phyloP scores from a whole-genome alignment of 495 filamentous ascomycete genomes.

The Annulohypoxylon stygium region DNA sequence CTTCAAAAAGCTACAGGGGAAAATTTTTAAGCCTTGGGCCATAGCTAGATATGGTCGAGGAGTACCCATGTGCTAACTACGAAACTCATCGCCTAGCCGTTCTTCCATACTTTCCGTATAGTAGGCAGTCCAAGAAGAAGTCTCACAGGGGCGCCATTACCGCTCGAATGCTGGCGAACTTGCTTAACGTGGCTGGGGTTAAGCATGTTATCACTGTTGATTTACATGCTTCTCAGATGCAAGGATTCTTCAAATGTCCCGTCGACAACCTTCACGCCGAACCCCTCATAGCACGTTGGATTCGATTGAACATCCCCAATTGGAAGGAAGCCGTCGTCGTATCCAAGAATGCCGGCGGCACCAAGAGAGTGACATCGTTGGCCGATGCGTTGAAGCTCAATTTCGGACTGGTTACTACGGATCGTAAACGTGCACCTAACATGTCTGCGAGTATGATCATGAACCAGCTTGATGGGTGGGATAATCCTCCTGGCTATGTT shows the following conservation, averaged over 20 bases:
- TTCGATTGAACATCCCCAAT: slow-evolving; percentile 83
- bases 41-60: slow-evolving; percentile 25
- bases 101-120: slow-evolving; percentile 98
- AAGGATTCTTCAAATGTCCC: slow-evolving; percentile 98
- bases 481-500: slow-evolving; percentile 42
- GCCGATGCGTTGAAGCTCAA: slow-evolving; percentile 97
- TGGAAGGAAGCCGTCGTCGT: slow-evolving; percentile 96
- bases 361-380: slow-evolving; percentile 95
- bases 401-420: slow-evolving; percentile 97
- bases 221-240: slow-evolving; percentile 96
- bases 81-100: slow-evolving; percentile 73
- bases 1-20: slow-evolving; percentile 12
- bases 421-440: slow-evolving; percentile 76
- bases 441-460: slow-evolving; percentile 78
- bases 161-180: slow-evolving; percentile 95
- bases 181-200: slow-evolving; percentile 91
- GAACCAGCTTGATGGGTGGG: slow-evolving; percentile 62
- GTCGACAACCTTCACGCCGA: slow-evolving; percentile 98
- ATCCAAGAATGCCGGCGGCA: slow-evolving; percentile 97
- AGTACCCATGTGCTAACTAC: slow-evolving; percentile 48
- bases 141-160: slow-evolving; percentile 96
- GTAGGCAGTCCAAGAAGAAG: slow-evolving; percentile 99
- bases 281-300: slow-evolving; percentile 96
- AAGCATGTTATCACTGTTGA: slow-evolving; percentile 98
- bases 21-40: slow-evolving; percentile 8